Conservation (phyloP, 2,329 filamentous ascomycete species). For the Ramularia endophylla region DNA sequence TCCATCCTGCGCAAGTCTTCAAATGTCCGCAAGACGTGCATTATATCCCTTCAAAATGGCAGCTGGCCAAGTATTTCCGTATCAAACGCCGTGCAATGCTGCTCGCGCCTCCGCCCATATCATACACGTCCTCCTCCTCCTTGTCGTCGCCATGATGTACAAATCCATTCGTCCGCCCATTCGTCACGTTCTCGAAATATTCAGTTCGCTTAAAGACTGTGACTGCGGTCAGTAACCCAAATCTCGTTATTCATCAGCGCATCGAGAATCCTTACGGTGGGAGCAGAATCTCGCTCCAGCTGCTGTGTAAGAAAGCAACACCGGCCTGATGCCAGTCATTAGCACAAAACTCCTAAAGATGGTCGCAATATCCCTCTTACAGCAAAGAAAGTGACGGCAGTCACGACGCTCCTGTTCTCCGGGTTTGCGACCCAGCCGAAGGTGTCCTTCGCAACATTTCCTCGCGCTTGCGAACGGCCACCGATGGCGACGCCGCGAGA, state of each 20-base stretch:
- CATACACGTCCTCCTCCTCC: too few relatives aligned
- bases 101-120: too few relatives aligned
- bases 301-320: slow-evolving; percentile 48
- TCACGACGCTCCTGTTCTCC: slow-evolving; percentile 47
- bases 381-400: slow-evolving; percentile 44
- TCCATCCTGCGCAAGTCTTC: too few relatives aligned
- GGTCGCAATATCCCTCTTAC: slow-evolving; percentile 28
- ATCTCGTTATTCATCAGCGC: too few relatives aligned
- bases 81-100: too few relatives aligned
- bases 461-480: slow-evolving; percentile 22
- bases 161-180: too few relatives aligned
- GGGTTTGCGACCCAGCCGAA: slow-evolving; percentile 38
- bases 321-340: slow-evolving; percentile 34
- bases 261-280: slow-evolving; percentile 36
- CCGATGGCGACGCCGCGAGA: slow-evolving; percentile 23
- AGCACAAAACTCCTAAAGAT: slow-evolving; percentile 6
- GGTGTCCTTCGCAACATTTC: slow-evolving; percentile 35
- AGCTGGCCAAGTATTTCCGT: too few relatives aligned
- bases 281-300: slow-evolving; percentile 47
- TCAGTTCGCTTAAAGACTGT: too few relatives aligned
- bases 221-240: too few relatives aligned
- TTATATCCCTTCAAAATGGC: too few relatives aligned
- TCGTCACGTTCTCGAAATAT: background rate
- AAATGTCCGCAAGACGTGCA: too few relatives aligned
- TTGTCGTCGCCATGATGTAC: too few relatives aligned